phyloP scores from a whole-genome alignment of 371 early-diverging fungal genomes.

The Amoeboaphelidium protococcarum region DNA sequence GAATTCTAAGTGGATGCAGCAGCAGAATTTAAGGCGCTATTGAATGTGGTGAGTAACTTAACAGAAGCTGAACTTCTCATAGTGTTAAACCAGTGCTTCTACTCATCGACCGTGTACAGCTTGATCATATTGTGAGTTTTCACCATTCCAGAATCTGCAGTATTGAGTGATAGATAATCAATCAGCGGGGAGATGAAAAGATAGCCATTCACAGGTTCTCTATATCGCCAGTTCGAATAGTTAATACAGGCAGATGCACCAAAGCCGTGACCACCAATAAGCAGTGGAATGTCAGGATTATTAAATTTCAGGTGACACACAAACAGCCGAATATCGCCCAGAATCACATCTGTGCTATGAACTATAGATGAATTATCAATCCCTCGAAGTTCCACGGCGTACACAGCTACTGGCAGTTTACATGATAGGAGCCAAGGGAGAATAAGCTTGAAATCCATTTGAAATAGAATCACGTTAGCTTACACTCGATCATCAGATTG shows the following conservation, averaged over 20 bases:
- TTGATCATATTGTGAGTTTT: too few relatives aligned
- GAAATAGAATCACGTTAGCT: background rate
- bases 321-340: background rate
- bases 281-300: background rate
- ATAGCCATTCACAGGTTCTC: background rate
- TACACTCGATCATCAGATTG: background rate
- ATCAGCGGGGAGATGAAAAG: background rate
- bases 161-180: too few relatives aligned
- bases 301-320: background rate
- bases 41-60: too few relatives aligned
- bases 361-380: background rate
- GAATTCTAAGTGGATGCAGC: too few relatives aligned
- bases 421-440: background rate
- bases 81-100: too few relatives aligned
- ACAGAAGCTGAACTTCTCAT: too few relatives aligned
- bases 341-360: background rate
- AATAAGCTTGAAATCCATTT: background rate
- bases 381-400: background rate
- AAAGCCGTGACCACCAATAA: background rate
- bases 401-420: background rate
- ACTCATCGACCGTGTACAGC: too few relatives aligned
- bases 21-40: too few relatives aligned
- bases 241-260: background rate
- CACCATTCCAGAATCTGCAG: too few relatives aligned
- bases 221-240: background rate